Base-by-base conservation (phyloP, 2,329 filamentous ascomycete genomes). In the Botryotinia narcissicola region DNA sequence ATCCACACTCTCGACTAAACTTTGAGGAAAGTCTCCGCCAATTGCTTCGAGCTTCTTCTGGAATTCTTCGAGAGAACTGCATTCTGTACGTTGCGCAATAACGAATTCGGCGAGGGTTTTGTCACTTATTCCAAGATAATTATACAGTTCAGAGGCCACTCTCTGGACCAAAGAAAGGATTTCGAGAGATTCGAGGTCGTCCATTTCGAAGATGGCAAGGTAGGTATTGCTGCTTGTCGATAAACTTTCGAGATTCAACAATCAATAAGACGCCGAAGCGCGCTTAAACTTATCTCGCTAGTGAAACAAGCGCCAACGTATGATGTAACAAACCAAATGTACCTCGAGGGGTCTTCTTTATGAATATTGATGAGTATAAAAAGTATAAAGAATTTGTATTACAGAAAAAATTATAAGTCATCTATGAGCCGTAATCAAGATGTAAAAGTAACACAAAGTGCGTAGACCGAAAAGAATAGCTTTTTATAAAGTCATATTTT, bases 101-200 rank as follows among this genome's bases (percentile, higher is more conserved):
- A 99, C 90, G 81, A 97, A 99, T 83, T 99, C 96, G 78, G 96
- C 95, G 40, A 99, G 90, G 8, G 94, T 97, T 83, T 97, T 98
- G 84, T 99, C 95, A 81, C 89, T 92, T 79, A 98, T 90, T 73
- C 95, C 94, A 74, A 98, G 84, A 83, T 99, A 93, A 81, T 99
- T 99, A 79, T 97, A 92, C 71, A 99, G 87, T 83, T 99, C 96
- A 29, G 93, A 95, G 22, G 94, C 94, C 78, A 99, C 94, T 83
- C 95, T 97, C 69, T 94, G 96, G 73, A 98, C 94, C 80, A 99
- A 91, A 79, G 95, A 97, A 71, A 99, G 88, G 75, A 97, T 87
- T 87, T 99, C 96, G 81, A 99, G 90, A 79, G 93, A 93, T 82
- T 93, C 89, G 78, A 99, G 88, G 81, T 98, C 95, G 66, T 82